Evolutionary conservation across 768 basidiomycete species (phyloP), one percentile per base, ranked within the genome.

Genomic region (Boletellus ananiceps): DNA sequence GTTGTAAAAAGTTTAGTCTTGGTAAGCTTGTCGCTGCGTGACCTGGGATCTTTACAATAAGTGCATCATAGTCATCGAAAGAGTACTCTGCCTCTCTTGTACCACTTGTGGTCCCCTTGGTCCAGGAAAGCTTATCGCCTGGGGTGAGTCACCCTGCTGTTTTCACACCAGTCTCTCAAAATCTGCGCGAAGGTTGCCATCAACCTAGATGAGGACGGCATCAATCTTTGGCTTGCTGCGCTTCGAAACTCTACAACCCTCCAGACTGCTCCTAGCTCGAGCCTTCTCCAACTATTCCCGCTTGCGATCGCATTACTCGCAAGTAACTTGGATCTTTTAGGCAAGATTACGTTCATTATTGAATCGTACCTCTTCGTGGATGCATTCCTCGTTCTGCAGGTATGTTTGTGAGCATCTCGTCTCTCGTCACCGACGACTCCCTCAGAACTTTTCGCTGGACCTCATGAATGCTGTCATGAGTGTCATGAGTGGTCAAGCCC

Each of bases 321-420:
- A 1, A 71, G 70, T 25, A 91, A 93, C 54, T 68, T 90, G 38
- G 91, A 93, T 56, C 65, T 91, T 18, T 69, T 93, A 16, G 87
- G 86, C 13, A 82, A 75, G 46, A 75, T 83, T 23, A 79, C 79
- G 15, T 71, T 69, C 49, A 80, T 93, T 47, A 57, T 90, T 19
- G 87, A 91, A 62, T 83, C 86, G 5, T 94, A 93, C 62, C 70
- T 89, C 50, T 64, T 95, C n/a, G 72, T 89, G 15, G 86, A 89
- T 65, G 80, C 80, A 0, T 51, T 67, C 15, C 59, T 69, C 9
- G 73, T 93, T 50, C 64, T 92, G 40, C 78, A 83, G 72, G 91
- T 88, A 53, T 49, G 71, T 60, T 29, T 18, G 12, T 25, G 21
- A 44, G 33, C 27, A 8, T 45, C 8, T 42, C 34, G 33, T 47